Evolutionary conservation across 306 rosid genomes (phyloP).

Genomic region (Rosa persica): DNA sequence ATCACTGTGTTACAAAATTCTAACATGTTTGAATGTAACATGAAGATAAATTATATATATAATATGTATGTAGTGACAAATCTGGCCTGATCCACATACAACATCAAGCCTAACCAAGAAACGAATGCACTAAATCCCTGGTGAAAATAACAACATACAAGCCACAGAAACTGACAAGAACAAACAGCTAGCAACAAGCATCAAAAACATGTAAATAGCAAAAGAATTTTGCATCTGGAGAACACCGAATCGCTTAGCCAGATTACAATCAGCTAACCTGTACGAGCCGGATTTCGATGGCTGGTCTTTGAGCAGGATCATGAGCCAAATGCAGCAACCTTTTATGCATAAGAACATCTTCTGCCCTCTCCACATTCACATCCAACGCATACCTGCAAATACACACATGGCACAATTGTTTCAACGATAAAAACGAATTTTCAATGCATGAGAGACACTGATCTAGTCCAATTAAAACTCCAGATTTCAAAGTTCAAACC

Average conservation of each 20-base stretch:
- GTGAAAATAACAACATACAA: not conserved
- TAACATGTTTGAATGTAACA: conserved; percentile 1
- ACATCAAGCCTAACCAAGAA: conserved; percentile 4
- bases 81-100: conserved; percentile 9
- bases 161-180: conserved; percentile 6
- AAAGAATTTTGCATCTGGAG: not conserved
- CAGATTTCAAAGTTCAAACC: not conserved
- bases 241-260: not conserved
- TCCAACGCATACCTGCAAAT: conserved; percentile 83
- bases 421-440: not conserved
- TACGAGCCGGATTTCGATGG: conserved; percentile 92
- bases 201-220: not conserved
- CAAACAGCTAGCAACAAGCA: not conserved
- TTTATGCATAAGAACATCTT: conserved; percentile 93
- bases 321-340: conserved; percentile 80
- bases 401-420: not conserved
- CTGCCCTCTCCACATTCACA: conserved; percentile 96
- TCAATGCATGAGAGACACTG: not conserved
- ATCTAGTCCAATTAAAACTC: not conserved
- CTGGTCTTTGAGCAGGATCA: conserved; percentile 85
- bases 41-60: not conserved
- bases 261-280: conserved; percentile 54
- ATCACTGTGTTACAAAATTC: not conserved
- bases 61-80: not conserved
- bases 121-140: not conserved